phyloP scores from a whole-genome alignment of 2,329 filamentous ascomycete species.

The Phaeosphaeriaceae sp. region DNA sequence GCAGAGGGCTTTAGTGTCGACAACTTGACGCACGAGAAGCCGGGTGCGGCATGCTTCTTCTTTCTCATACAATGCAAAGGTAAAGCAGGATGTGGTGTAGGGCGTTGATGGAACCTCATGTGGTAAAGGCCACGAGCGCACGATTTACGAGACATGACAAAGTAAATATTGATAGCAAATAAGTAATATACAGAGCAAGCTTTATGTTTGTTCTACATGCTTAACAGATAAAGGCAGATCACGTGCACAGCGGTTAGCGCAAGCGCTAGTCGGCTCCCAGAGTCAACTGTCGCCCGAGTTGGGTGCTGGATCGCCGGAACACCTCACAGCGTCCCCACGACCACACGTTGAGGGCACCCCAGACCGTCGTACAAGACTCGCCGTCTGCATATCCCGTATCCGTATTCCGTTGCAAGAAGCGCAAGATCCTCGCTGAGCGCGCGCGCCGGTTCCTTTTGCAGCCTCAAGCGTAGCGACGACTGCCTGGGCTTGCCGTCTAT shows the following conservation, averaged over 20 bases:
- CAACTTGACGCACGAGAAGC: conserved; percentile 12
- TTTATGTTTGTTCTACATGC: background rate
- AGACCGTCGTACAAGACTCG: conserved; percentile 42
- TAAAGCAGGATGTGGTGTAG: background rate
- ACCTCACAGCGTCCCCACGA: conserved; percentile 36
- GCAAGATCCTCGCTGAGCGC: conserved; percentile 35
- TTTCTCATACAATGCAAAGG: background rate
- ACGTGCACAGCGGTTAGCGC: conserved; percentile 8
- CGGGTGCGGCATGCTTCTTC: background rate
- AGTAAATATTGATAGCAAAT: background rate
- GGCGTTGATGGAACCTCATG: background rate
- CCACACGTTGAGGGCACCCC: conserved; percentile 39
- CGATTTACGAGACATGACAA: background rate
- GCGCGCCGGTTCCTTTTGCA: conserved; percentile 29
- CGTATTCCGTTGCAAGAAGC: conserved; percentile 30
- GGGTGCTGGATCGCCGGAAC: conserved; percentile 32
- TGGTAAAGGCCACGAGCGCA: background rate
- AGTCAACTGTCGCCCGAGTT: conserved; percentile 20
- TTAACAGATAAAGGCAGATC: background rate
- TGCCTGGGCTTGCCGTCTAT: conserved; percentile 28
- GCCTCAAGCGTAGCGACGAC: conserved; percentile 39
- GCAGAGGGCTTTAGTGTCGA: conserved; percentile 40
- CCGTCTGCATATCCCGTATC: conserved; percentile 28
- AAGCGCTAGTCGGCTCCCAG: conserved; percentile 12
- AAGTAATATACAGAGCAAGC: background rate